Base-by-base conservation (phyloP, 208 protist species). In the Trypanosomatidae sp. region DNA sequence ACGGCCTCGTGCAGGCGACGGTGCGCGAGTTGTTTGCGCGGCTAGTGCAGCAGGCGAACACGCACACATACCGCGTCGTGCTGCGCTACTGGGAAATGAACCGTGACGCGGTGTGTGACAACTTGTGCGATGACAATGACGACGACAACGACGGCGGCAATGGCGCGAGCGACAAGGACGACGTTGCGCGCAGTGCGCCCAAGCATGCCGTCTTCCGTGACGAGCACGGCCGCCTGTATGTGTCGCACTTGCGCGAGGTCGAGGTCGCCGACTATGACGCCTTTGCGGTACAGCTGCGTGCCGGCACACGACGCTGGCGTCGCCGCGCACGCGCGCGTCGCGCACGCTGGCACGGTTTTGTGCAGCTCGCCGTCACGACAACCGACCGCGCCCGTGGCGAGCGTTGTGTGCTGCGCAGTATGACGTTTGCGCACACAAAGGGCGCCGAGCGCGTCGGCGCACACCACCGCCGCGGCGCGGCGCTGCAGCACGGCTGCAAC, bases 371-470 rank as follows among this genome's bases (percentile, higher is more conserved):
- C 32, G 62, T 94, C 38, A 74, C 57, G 15, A 92, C 77, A 1
- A 72, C 69, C 0, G 75, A 89, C 52, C 71, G 66, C 30, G 63
- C 27, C 11, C 41, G 56, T 8, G 72, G 71, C 7, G 62, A 84
- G 45, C 61, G 63, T 20, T 80, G 61, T 38, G 46, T 82, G 39
- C 48, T 85, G 51, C 71, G 78, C 10, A 73, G 51, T 4, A 63
- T 94, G 66, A 89, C 80, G 7, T 94, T 94, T 61, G 77, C 82
- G 25, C 86, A 94, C 47, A 81, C 73, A 18, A 94, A 94, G 44
- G 86, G 86, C 1, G 58, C 77, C 2, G 86, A 92, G 50, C 59
- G 82, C 16, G 70, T 85, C 3, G 82, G 86, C 23, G 64, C 62
- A 18, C 84, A 87, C 30, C 65, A 66, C 6, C 52, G 61, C 18